Percentiles rank a stretch among this genome's conserved stretches.
Conservation (phyloP, 108 stramenopile species). For the Nitzschia sp. region DNA sequence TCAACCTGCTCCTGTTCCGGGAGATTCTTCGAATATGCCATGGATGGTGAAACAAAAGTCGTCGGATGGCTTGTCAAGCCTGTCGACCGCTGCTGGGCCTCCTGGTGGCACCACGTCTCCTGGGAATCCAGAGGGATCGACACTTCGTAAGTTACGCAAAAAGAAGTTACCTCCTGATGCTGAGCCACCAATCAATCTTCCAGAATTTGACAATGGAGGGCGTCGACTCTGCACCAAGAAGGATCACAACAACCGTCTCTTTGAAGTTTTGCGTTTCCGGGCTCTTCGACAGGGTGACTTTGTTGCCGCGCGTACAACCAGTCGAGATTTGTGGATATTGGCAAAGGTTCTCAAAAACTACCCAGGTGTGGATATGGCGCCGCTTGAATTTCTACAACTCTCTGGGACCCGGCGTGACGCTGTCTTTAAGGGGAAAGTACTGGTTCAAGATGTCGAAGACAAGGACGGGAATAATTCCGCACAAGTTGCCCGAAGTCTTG, state of each 20-base stretch:
- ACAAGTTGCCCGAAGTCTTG: constrained; percentile 41
- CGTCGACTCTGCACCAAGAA: constrained; percentile 54
- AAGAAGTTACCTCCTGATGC: constrained; percentile 35
- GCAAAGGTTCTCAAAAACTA: constrained; percentile 62
- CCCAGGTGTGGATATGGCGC: constrained; percentile 24
- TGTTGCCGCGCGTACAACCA: constrained; percentile 57
- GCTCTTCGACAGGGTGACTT: constrained; percentile 60
- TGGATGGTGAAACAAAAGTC: neutral
- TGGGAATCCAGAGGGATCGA: constrained; percentile 54
- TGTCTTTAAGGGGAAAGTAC: constrained; percentile 58
- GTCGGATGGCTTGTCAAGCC: neutral
- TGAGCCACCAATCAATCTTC: constrained; percentile 26
- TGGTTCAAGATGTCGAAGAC: constrained; percentile 69
- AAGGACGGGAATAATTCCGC: constrained; percentile 35
- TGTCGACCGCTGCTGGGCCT: neutral
- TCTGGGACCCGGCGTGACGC: constrained; percentile 52
- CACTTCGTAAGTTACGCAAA: constrained; percentile 63
- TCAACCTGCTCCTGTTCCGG: neutral
- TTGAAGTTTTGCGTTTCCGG: constrained; percentile 61
- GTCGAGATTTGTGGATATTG: constrained; percentile 72
- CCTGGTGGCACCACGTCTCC: constrained; percentile 14
- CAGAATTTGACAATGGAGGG: constrained; percentile 47
- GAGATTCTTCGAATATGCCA: neutral
- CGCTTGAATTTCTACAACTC: constrained; percentile 54
- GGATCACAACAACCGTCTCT: constrained; percentile 54